Percentiles rank a stretch among this genome's conserved stretches.
Conservation (phyloP, 2,329 filamentous ascomycete species). For the Colletotrichum gloeosporioides region DNA sequence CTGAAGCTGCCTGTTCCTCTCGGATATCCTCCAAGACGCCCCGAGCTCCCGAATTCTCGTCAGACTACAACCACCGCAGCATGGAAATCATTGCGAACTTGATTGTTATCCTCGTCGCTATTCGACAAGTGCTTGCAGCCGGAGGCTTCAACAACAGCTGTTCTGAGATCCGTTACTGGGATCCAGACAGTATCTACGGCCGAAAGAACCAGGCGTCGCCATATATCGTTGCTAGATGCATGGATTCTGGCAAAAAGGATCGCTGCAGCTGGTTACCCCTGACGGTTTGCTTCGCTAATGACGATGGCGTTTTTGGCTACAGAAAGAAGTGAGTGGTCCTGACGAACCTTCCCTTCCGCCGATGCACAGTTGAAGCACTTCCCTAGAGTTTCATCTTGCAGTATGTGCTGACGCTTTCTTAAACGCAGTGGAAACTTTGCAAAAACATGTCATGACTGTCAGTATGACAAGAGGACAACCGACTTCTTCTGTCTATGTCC, state of each 20-base stretch:
- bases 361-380: background rate
- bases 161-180: background rate
- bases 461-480: background rate
- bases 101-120: background rate
- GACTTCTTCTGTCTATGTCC: background rate
- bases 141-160: background rate
- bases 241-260: background rate
- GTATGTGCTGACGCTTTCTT: background rate
- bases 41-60: background rate
- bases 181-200: background rate
- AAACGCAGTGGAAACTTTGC: background rate
- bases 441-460: background rate
- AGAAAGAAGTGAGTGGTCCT: background rate
- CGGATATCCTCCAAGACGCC: background rate
- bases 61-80: background rate
- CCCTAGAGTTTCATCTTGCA: background rate
- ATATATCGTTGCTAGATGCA: background rate
- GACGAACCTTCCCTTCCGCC: background rate
- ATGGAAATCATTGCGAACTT: background rate
- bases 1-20: background rate
- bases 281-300: background rate
- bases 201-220: background rate
- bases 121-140: background rate
- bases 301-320: background rate
- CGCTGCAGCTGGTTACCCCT: background rate